Base-by-base conservation (phyloP, 495 filamentous ascomycete species). In the Tetracladium setigerum region DNA sequence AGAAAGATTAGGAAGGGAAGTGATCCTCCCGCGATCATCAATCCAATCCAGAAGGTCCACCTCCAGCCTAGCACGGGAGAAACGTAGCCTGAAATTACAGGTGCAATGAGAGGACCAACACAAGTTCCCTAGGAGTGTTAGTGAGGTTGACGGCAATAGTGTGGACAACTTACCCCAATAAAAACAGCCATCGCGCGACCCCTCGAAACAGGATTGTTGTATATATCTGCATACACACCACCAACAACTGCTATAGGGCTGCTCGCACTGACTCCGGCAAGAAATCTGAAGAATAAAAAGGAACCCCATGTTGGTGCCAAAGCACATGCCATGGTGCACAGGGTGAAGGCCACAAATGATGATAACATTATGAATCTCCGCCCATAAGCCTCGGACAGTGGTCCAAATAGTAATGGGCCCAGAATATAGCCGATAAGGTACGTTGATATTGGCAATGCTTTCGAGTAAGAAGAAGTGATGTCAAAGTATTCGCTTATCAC, bases 201-300 rank as follows among this genome's bases (percentile, higher is more conserved):
- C 14, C 86, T 70, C 17, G 63, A 66, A 14, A 72, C 58, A 0
- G 80, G 72, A 54, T 81, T 71, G 16, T 68, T 67, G 52, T 77
- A 83, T 6, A 88, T 69, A 64, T 92, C 87, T 0, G 86, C 84
- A 57, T 83, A 85, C 2, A 87, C 67, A 8, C 86, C 87, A 0
- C 83, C 80, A 13, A 85, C 74, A 7, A 89, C 73, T 4, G 81
- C 76, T 42, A 89, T 82, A 1, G 86, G 83, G 13, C 76, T 75
- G 27, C 77, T 78, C 8, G 79, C 86, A 56, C 69, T 77, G 2
- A 79, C 67, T 7, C 86, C 86, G 14, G 72, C 73, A 7, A 89
- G 61, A 0, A 82, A 65, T 1, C 87, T 73, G 54, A 92, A 87
- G 5, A 88, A 61, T 2, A 89, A 67, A 14, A 90, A 71, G 0